Conservation (phyloP, 805 yeast genomes). For the Saturnispora diversa region DNA sequence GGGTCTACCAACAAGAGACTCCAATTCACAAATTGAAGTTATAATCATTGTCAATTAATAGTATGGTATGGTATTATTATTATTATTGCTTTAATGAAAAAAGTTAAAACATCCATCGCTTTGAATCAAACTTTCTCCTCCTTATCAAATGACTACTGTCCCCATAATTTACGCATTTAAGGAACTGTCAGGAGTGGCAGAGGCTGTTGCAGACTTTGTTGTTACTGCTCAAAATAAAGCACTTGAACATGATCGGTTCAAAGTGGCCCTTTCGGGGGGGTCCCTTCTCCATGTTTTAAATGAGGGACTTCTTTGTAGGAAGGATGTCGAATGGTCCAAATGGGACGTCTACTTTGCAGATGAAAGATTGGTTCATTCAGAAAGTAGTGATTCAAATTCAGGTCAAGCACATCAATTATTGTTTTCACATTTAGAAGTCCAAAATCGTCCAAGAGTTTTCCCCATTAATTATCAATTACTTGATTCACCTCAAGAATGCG, state of each 20-base stretch:
- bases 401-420: constrained; percentile 82
- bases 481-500: constrained; percentile 82
- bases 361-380: constrained; percentile 88
- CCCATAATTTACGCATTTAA: constrained; percentile 92
- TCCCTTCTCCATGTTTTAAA: constrained; percentile 78
- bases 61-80: too few relatives aligned
- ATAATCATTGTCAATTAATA: too few relatives aligned
- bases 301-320: constrained; percentile 72
- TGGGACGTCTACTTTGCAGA: constrained; percentile 98
- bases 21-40: too few relatives aligned
- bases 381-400: constrained; percentile 73
- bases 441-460: constrained; percentile 58
- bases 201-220: constrained; percentile 93
- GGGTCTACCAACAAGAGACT: neutral
- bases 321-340: constrained; percentile 72
- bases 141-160: constrained; percentile 50
- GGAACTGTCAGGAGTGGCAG: constrained; percentile 84
- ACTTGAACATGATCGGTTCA: constrained; percentile 54
- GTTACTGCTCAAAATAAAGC: constrained; percentile 79
- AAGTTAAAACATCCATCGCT: neutral
- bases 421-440: constrained; percentile 57
- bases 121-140: too few relatives aligned
- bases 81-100: too few relatives aligned
- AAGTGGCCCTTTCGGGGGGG: constrained; percentile 90
- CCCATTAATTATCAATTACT: constrained; percentile 76